Percentiles rank a stretch among this genome's conserved stretches.
phyloP scores from a whole-genome alignment of 2,329 filamentous ascomycete species.

The Dactylonectria estremocensis region DNA sequence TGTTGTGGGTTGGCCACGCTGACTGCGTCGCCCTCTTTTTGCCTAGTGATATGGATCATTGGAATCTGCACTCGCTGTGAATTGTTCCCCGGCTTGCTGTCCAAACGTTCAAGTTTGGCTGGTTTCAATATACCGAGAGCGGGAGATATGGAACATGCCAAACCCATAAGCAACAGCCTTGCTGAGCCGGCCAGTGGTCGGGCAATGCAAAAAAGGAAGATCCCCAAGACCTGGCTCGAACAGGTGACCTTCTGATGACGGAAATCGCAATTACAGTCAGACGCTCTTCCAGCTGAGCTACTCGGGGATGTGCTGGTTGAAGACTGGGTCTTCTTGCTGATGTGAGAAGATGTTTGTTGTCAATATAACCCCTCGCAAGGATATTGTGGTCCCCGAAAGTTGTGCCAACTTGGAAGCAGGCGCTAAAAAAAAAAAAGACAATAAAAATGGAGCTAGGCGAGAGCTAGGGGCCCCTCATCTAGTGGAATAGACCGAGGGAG shows the following conservation, averaged over 20 bases:
- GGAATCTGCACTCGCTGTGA: too few species aligned
- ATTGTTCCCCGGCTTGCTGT: too few species aligned
- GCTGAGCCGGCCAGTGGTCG: neutral
- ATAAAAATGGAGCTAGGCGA: neutral
- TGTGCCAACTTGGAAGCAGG: neutral
- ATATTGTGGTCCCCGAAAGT: neutral
- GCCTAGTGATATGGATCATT: too few species aligned
- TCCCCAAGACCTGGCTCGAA: conserved; percentile 48
- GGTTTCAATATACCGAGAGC: too few species aligned
- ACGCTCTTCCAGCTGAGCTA: conserved; percentile 50
- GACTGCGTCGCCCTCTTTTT: too few species aligned
- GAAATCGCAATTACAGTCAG: conserved; percentile 41
- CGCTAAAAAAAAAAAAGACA: neutral
- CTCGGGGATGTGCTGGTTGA: conserved; percentile 39
- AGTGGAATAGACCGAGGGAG: neutral
- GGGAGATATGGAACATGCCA: too few species aligned
- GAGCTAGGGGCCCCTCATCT: too few species aligned
- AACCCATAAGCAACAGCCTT: too few species aligned
- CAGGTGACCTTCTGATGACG: conserved; percentile 46
- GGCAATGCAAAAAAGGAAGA: conserved; percentile 34
- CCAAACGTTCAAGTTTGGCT: too few species aligned
- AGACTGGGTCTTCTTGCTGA: conserved; percentile 25
- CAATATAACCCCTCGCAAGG: neutral
- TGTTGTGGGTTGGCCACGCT: too few species aligned
- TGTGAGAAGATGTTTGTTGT: neutral